Base-by-base conservation (phyloP, 345 rosid genomes). In the Salix exigua region DNA sequence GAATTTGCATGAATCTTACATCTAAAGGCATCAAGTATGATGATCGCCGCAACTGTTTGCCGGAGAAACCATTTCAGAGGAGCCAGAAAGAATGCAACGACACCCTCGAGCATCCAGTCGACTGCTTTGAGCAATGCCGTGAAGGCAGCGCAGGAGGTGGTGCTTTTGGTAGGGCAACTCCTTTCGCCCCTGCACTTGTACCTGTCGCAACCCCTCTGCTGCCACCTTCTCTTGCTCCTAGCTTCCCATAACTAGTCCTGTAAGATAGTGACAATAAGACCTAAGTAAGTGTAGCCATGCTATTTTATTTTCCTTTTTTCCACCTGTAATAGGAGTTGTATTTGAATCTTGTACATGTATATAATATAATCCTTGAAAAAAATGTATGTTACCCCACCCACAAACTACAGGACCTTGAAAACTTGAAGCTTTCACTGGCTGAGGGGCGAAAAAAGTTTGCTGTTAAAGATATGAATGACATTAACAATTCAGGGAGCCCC, bases 11-110 rank as follows among this genome's bases (percentile, higher is more conserved):
- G 79, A 90, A 95, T 81, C 80, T 90, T 80, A 89, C 92, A 25
- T 79, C 91, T 0, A 86, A 67, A 42, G 92, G 91, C 42, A 72
- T 86, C 44, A 83, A 65, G 66, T 88, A 85, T 14, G 97, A 92
- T 58, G 97, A 95, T 65, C 83, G 94, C 30, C 65, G 83, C 11
- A 95, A 95, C 73, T 95, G 97, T 83, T 83, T 95, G 77, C 92
- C 91, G 0, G 86, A 90, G 70, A 93, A 87, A 85, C 90, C 88
- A 5, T 64, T 67, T n/a, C 99, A 95, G 77, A 83, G 94, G 82
- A 91, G 88, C 79, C 68, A 84, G 83, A 78, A 89, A 83, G 89
- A 71, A 61, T 95, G 99, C 42, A 64, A 82, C 50, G 80, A 82
- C 0, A 90, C 84, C 38, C 80, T 84, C 12, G 94, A 90, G 82